phyloP scores from a whole-genome alignment of 768 basidiomycete species.

The Mycena albidolilacea region DNA sequence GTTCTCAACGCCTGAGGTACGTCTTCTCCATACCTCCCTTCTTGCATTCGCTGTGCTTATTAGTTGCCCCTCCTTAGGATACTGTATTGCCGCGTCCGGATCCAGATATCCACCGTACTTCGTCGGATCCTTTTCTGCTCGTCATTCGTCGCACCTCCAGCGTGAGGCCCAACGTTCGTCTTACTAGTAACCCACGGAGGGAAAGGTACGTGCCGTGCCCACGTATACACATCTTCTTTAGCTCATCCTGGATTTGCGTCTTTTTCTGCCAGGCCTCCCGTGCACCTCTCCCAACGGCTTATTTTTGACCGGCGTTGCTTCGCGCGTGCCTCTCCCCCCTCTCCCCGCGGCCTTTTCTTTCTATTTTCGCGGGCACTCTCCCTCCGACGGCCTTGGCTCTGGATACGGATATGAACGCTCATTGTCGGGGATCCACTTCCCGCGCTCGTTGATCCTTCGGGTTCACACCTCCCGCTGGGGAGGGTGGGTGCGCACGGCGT shows the following conservation, averaged over 20 bases:
- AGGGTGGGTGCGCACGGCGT: not conserved
- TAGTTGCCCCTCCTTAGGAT: not conserved
- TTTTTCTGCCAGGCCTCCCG: conserved; percentile 4
- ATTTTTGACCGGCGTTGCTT: not conserved
- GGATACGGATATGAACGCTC: conserved; percentile 2
- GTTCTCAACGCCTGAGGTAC: not conserved
- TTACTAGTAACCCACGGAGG: not conserved
- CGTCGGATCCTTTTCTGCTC: not conserved
- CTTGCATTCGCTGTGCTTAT: conserved; percentile 2
- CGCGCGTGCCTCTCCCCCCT: conserved; percentile 2
- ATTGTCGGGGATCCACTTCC: not conserved
- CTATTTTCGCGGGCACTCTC: not conserved
- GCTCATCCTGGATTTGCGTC: not conserved
- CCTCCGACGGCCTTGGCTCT: conserved; percentile 13
- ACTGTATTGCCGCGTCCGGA: not conserved
- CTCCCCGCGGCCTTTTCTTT: conserved; percentile 1
- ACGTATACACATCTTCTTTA: not conserved
- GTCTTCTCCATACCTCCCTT: not conserved
- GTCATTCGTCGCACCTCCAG: not conserved
- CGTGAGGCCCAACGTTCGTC: not conserved
- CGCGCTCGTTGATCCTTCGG: not conserved
- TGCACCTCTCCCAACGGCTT: not conserved
- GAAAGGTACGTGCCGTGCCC: not conserved
- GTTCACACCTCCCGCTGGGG: not conserved
- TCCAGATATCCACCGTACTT: not conserved